Evolutionary conservation across 148 eudicot genomes (phyloP).

Genomic region (Chenopodium quinoa): DNA sequence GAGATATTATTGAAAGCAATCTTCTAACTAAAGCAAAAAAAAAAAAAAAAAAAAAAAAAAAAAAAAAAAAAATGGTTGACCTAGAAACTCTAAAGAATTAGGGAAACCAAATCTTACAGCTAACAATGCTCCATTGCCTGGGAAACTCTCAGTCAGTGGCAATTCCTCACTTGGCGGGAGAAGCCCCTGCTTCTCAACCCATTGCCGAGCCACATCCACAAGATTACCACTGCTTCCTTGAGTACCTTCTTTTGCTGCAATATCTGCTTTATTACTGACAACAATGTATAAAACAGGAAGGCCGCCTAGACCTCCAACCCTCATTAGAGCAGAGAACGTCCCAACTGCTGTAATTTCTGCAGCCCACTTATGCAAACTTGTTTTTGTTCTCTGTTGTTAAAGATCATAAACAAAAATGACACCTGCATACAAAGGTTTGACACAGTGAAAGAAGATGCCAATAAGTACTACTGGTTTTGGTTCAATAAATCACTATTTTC

Average conservation of each 20-base stretch:
- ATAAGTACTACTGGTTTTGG: background rate
- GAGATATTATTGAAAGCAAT: background rate
- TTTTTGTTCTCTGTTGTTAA: conserved; percentile 81
- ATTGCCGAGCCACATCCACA: conserved; percentile 89
- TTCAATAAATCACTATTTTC: background rate
- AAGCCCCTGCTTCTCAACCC: conserved; percentile 98
- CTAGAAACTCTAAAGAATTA: background rate
- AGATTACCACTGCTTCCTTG: conserved; percentile 94
- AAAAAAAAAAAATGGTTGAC: background rate
- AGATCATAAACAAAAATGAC: conserved; percentile 91
- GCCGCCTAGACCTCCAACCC: conserved; percentile 83
- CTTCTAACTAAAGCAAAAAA: background rate
- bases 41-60: background rate
- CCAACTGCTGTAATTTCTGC: conserved; percentile 80
- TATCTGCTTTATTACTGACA: conserved; percentile 87
- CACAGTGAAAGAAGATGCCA: background rate
- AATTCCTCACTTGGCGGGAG: conserved; percentile 87
- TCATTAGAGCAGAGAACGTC: conserved; percentile 84
- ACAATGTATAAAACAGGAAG: conserved; percentile 92
- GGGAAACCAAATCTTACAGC: conserved; percentile 52
- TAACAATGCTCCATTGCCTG: conserved; percentile 69
- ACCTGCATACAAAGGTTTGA: conserved; percentile 41
- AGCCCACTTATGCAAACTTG: conserved; percentile 88
- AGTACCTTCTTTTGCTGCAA: conserved; percentile 73
- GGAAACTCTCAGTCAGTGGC: conserved; percentile 84